Base-by-base conservation (phyloP, 768 basidiomycete species). In the Leccinum pellstonianum region DNA sequence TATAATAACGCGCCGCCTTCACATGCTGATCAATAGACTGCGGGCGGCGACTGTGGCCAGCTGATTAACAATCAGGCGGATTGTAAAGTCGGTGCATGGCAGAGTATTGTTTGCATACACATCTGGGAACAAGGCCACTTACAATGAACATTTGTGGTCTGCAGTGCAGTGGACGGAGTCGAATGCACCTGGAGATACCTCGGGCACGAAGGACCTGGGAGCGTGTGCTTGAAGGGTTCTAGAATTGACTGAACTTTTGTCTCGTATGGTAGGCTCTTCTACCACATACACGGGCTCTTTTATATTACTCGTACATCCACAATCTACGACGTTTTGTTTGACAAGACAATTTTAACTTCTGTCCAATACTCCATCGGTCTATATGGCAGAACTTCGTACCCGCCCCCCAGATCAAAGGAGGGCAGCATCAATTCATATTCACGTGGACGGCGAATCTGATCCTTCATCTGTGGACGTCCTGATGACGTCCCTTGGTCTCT, bases 351-450 rank as follows among this genome's bases (percentile, higher is more conserved):
- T 25, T 25, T 25, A 4, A 25, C 3, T 25, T 25, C 23, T 25
- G 23, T 25, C 77, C 23, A 81, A 86, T 43, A 81, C 91, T 1
- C 81, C 79, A 3, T 93, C 93, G 1, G 84, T 88, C 2, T 95
- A 91, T 72, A 77, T 95, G 64, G 84, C 85, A 12, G 93, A 95
- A 69, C 95, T 95, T 66, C 84, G 92, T 35, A 86, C 86, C 5
- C 80, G 90, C 57, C 93, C 95, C 11, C 77, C 86, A 3, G 77
- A 86, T 14, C 91, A 95, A 70, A 78, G 95, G 56, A 84, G 91
- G 31, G 94, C 95, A 1, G 88, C 90, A 5, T 96, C 94, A 2
- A 89, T 97, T 14, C 94, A 95, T 69, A 77, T 88, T 9, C 94
- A 96, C 70, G 75, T 94, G 15, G 90, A 95, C 63, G 94, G 94